phyloP scores from a whole-genome alignment of 768 basidiomycete genomes.

The Suillus alpinus region DNA sequence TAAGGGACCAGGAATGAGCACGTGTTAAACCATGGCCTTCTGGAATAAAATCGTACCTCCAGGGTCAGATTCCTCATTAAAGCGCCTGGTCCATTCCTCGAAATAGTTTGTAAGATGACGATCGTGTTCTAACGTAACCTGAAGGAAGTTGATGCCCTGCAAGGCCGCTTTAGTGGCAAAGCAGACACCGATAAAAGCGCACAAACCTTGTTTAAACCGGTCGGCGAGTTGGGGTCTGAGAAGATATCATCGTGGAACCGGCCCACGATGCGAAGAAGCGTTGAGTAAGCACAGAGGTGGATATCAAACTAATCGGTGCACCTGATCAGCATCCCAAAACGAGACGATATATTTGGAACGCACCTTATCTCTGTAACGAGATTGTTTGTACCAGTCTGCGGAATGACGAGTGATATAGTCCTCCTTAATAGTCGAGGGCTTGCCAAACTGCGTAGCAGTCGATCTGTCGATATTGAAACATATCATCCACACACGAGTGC shows the following conservation, averaged over 20 bases:
- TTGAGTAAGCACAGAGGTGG: constrained; percentile 72
- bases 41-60: constrained; percentile 38
- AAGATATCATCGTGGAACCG: constrained; percentile 77
- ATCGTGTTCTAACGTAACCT: constrained; percentile 62
- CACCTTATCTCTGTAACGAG: constrained; percentile 58
- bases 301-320: constrained; percentile 58
- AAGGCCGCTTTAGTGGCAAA: background rate
- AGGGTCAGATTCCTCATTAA: constrained; percentile 57
- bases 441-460: constrained; percentile 85
- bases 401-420: constrained; percentile 75
- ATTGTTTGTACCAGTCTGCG: constrained; percentile 73
- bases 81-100: constrained; percentile 65
- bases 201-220: constrained; percentile 66
- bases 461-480: constrained; percentile 89
- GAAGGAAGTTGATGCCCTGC: constrained; percentile 66
- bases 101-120: constrained; percentile 52
- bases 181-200: background rate
- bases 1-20: constrained; percentile 20
- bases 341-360: constrained; percentile 6
- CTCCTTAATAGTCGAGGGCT: constrained; percentile 85
- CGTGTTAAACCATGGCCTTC: background rate
- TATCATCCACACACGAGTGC: constrained; percentile 85
- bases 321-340: background rate
- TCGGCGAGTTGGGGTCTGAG: constrained; percentile 63
- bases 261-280: constrained; percentile 65